Conservation (phyloP, 2,329 filamentous ascomycete species). For the Aphanoascus verrucosus region DNA sequence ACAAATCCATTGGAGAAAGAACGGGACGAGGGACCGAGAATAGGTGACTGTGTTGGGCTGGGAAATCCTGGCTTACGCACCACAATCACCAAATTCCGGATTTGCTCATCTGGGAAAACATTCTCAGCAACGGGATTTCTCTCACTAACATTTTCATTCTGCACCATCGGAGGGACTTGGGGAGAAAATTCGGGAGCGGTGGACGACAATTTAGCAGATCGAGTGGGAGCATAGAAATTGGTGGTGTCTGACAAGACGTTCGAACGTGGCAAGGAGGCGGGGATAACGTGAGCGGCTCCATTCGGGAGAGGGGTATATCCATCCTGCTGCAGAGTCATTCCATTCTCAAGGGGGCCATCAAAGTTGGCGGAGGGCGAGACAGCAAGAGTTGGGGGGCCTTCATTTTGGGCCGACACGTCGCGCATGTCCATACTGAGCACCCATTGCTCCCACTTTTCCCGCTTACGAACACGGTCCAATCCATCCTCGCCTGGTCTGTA, state of each 20-base stretch:
- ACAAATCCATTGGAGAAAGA: slow-evolving; percentile 49
- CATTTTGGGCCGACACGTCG: slow-evolving; percentile 60
- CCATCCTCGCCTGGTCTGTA: slow-evolving; percentile 65
- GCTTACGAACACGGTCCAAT: slow-evolving; percentile 63
- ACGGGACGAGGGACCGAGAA: slow-evolving; percentile 34
- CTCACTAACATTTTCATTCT: slow-evolving; percentile 31
- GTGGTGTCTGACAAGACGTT: slow-evolving; percentile 30
- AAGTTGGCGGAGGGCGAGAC: slow-evolving; percentile 20
- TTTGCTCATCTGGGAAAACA: slow-evolving; percentile 45
- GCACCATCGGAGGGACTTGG: slow-evolving; percentile 22
- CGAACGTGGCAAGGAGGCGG: slow-evolving; percentile 1
- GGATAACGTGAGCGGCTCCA: slow-evolving; percentile 20
- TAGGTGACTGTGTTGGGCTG: slow-evolving; percentile 26
- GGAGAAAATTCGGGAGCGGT: slow-evolving; percentile 54
- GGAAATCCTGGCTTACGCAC: slow-evolving; percentile 36
- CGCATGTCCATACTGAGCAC: slow-evolving; percentile 62
- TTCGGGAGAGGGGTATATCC: slow-evolving; percentile 22
- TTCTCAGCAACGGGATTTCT: slow-evolving; percentile 25
- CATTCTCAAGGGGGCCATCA: slow-evolving; percentile 32
- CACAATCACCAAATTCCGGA: slow-evolving; percentile 44
- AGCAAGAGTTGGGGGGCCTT: slow-evolving; percentile 49
- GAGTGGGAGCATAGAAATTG: slow-evolving; percentile 23
- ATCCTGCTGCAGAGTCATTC: slow-evolving; percentile 24
- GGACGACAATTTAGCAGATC: slow-evolving; percentile 50
- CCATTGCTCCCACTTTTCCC: slow-evolving; percentile 69